Base-by-base conservation (phyloP, 1,284 basidiomycete species). In the Moniliophthora roreri region DNA sequence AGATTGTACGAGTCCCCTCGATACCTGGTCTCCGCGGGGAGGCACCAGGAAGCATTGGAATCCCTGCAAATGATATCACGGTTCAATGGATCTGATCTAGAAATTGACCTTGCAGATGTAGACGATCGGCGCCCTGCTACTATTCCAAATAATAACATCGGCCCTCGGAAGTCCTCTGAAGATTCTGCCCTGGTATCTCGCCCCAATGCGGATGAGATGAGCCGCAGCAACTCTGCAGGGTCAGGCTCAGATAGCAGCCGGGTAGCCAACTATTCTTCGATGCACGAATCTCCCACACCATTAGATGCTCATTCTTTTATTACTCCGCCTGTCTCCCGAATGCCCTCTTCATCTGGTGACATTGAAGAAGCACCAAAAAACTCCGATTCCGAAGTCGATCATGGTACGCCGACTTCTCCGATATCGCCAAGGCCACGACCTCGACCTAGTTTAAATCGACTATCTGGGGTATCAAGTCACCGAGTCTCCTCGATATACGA, bases 1-100 rank as follows among this genome's bases (percentile, higher is more conserved):
- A 83, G 85, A 8, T 74, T 99, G 15, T 87, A 96, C 66, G 96
- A 99, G 71, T 96, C 93, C 0, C 95, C 96, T 8, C 84, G 93
- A 34, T 96, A 87, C 63, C 85, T 98, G 51, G 92, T 95, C 10
- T 85, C 93, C 41, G 87, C 89, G 0, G 92, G 93, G 8, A 80
- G 92, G 28, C 82, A 81, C 26, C 80, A 85, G 50, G 93, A 96
- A 63, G 95, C 95, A 0, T 71, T 95, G 38, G 81, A 89, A 57
- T 87, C 87, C 1, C 77, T 98, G 0, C 84, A 88, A 59, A 73
- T 89, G 58, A 97, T 98, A 41, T 91, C 90, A 1, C 79, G 78
- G 38, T 94, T 88, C 71, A 97, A 98, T 67, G 91, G 89, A 13
- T 81, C 83, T 32, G 73, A 85, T 41, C 68, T 93, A 1, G 70